phyloP scores from a whole-genome alignment of 2,329 filamentous ascomycete genomes.

The Fusarium illudens region DNA sequence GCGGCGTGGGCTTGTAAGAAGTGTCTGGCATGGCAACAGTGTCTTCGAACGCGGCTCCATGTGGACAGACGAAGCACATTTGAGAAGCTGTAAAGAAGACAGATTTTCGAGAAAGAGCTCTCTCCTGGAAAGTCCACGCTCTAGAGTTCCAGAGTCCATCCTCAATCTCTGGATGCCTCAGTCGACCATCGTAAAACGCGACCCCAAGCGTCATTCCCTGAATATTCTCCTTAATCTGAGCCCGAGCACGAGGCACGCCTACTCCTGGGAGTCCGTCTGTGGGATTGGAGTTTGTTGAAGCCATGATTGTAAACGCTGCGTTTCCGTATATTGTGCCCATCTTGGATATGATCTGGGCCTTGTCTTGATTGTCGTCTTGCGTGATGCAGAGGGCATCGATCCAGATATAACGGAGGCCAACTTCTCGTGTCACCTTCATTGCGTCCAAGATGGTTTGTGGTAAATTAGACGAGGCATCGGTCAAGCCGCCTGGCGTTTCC shows the following conservation, averaged over 20 bases:
- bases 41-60: conserved; percentile 12
- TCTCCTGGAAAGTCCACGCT: conserved; percentile 20
- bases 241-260: background rate
- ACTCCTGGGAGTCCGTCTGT: conserved; percentile 13
- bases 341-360: conserved; percentile 8
- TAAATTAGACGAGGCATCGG: background rate
- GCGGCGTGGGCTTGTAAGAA: background rate
- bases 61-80: conserved; percentile 19
- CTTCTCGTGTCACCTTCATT: background rate
- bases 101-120: conserved; percentile 11
- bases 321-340: conserved; percentile 23
- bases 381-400: conserved; percentile 19
- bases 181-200: conserved; percentile 7
- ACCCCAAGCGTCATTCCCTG: conserved; percentile 7
- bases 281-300: conserved; percentile 12
- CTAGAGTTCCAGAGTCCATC: conserved; percentile 16
- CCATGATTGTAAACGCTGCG: conserved; percentile 12
- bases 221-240: background rate
- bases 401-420: conserved; percentile 20
- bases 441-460: conserved; percentile 21
- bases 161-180: conserved; percentile 1
- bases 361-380: conserved; percentile 18
- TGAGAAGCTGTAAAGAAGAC: conserved; percentile 16
- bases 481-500: background rate
- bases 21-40: background rate